Evolutionary conservation across 108 stramenopile species (phyloP).

Genomic region (Nitzschia palea): DNA sequence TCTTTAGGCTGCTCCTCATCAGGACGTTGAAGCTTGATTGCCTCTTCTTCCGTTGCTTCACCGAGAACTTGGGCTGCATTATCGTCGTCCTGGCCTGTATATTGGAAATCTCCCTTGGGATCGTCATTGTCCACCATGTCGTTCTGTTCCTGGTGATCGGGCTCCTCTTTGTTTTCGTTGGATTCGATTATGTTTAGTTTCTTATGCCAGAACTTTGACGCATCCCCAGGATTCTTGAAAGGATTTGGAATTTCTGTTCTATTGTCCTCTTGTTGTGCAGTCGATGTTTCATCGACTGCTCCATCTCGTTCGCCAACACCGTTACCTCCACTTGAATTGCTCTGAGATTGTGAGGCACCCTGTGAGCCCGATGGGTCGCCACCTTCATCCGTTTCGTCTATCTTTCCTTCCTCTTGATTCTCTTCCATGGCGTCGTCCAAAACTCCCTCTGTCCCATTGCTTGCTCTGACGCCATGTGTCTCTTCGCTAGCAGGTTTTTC

Average conservation of each 20-base stretch:
- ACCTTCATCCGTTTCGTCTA: slow-evolving; percentile 37
- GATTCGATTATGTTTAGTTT: slow-evolving; percentile 64
- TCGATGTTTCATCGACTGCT: slow-evolving; percentile 27
- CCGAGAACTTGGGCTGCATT: slow-evolving; percentile 80
- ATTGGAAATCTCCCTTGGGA: slow-evolving; percentile 76
- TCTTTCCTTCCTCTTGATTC: slow-evolving; percentile 22
- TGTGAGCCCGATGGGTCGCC: slow-evolving; percentile 18
- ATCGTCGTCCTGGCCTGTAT: slow-evolving; percentile 54
- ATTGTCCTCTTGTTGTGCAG: slow-evolving; percentile 13
- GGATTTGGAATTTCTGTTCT: slow-evolving; percentile 74
- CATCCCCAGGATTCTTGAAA: slow-evolving; percentile 83
- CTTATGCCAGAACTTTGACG: slow-evolving; percentile 79
- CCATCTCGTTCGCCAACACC: slow-evolving; percentile 34
- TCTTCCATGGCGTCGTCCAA: slow-evolving; percentile 34
- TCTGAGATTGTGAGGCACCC: slow-evolving; percentile 15
- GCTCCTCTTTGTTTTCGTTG: slow-evolving; percentile 33
- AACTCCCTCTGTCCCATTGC: slow-evolving; percentile 55
- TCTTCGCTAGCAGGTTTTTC: slow-evolving; percentile 37
- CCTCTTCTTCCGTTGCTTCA: slow-evolving; percentile 48
- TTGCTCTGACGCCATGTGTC: slow-evolving; percentile 48
- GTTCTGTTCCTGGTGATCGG: slow-evolving; percentile 23
- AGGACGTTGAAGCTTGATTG: slow-evolving; percentile 37
- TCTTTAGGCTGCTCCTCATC: slow-evolving; percentile 54
- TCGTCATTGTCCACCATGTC: slow-evolving; percentile 33
- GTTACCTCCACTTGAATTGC: slow-evolving; percentile 22